Evolutionary conservation across 371 early-diverging fungal genomes (phyloP), one percentile per base, ranked within the genome.

Genomic region (Syncephalis fuscata): DNA sequence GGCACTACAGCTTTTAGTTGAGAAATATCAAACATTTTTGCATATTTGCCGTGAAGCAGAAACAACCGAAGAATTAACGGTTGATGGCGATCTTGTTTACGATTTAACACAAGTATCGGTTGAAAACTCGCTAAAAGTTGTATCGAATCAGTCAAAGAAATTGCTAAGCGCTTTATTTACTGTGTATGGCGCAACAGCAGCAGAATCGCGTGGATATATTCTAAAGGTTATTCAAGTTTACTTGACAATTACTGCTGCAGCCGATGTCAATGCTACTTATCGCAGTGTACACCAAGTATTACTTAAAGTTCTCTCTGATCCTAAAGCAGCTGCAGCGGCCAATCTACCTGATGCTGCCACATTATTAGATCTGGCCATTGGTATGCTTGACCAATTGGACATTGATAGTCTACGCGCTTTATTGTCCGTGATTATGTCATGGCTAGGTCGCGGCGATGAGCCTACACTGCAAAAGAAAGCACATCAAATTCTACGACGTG

Each of bases 381-480:
- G 71, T 23, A 82, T 87, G 84, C 64, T 76, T 9, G 78, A 80
- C 2, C 80, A 78, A 45, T 69, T 87, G 44, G 75, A 77, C 50
- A 54, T 60, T 14, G 67, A 74, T 40, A 71, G 72, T 36, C 58
- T 68, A 24, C 61, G 63, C 44, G 60, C 66, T 49, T 58, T 84
- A 37, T 70, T 77, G 56, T 67, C 71, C 16, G 67, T 70, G 17
- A 68, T 76, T 1, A 53, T 68, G n/a, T 61, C 70, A 11, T 57
- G 78, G 25, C 61, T 82, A 15, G 61, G 60, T 44, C 71, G 77
- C 45, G 77, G 76, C 51, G 69, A 71, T 8, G 89, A 90, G 46
- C 62, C 79, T 0, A 67, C 74, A 1, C 61, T 92, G 19, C 95
- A 92, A 61, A 96, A 96, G 76, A 90, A 88, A 65, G 85, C 85